phyloP scores from a whole-genome alignment of 257 asterid species.

The Fraxinus cuspidata region DNA sequence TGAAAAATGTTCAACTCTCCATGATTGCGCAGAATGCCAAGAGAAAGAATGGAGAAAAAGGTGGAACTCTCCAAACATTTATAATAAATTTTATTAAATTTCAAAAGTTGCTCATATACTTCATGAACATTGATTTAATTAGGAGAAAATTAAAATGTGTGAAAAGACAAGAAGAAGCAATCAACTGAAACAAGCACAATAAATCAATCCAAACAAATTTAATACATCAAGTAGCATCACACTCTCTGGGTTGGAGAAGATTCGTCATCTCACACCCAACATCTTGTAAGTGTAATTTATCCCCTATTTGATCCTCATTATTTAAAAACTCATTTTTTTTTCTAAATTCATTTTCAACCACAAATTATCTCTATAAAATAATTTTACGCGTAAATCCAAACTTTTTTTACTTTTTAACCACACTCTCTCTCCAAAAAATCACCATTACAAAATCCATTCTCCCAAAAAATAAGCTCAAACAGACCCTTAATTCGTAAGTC shows the following conservation, averaged over 20 bases:
- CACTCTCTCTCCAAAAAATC: too few relatives aligned
- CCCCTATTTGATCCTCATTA: too few relatives aligned
- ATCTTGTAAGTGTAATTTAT: slow-evolving; percentile 6
- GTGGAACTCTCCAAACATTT: neutral
- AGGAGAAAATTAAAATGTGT: neutral
- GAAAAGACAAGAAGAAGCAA: neutral
- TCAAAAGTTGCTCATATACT: neutral
- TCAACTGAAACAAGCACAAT: neutral
- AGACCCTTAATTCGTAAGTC: neutral
- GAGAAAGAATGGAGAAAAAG: neutral
- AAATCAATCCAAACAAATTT: slow-evolving; percentile 9
- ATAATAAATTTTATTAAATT: neutral
- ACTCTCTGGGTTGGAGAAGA: neutral
- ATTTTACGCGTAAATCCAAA: too few relatives aligned
- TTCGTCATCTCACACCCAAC: neutral
- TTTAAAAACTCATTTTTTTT: too few relatives aligned
- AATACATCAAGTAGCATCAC: slow-evolving; percentile 35
- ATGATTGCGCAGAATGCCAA: neutral
- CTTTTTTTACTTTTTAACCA: too few relatives aligned
- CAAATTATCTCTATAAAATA: too few relatives aligned
- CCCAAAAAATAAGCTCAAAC: too few relatives aligned
- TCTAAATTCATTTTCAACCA: too few relatives aligned
- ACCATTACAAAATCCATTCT: too few relatives aligned
- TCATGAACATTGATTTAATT: neutral
- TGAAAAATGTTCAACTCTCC: neutral